Percentiles rank a stretch among this genome's conserved stretches.
phyloP scores from a whole-genome alignment of 371 early-diverging fungal genomes.

The Mucor piriformis region DNA sequence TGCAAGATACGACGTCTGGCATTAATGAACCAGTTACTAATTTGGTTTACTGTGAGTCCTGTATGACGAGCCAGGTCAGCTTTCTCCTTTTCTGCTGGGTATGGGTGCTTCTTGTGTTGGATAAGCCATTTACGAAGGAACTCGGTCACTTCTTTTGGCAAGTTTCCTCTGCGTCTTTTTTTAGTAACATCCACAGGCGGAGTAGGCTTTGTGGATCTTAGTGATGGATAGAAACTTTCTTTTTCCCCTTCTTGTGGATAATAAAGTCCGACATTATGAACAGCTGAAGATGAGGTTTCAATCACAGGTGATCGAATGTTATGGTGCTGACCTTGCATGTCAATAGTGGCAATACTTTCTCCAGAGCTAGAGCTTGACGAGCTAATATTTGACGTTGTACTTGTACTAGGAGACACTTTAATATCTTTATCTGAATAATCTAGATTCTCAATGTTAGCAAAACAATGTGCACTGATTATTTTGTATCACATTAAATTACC shows the following conservation, averaged over 20 bases:
- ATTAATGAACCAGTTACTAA: slow-evolving; percentile 93
- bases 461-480: slow-evolving; percentile 21
- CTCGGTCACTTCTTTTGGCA: slow-evolving; percentile 67
- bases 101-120: slow-evolving; percentile 80
- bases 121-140: slow-evolving; percentile 76
- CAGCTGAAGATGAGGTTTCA: neutral
- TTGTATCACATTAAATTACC: slow-evolving; percentile 16
- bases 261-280: slow-evolving; percentile 1
- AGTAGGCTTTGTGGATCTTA: slow-evolving; percentile 3
- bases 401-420: slow-evolving; percentile 32
- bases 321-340: slow-evolving; percentile 3
- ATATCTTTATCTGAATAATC: slow-evolving; percentile 19
- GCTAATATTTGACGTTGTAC: slow-evolving; percentile 27
- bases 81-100: slow-evolving; percentile 84
- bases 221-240: neutral
- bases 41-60: slow-evolving; percentile 75
- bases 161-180: slow-evolving; percentile 62
- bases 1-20: slow-evolving; percentile 75
- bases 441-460: neutral
- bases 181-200: slow-evolving; percentile 7
- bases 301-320: slow-evolving; percentile 1
- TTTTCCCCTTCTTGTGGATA: slow-evolving; percentile 9
- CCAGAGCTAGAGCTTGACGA: slow-evolving; percentile 31
- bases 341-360: slow-evolving; percentile 29
- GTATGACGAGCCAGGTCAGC: slow-evolving; percentile 64